Evolutionary conservation across 495 filamentous ascomycete genomes (phyloP).

Genomic region (Tuber borchii): DNA sequence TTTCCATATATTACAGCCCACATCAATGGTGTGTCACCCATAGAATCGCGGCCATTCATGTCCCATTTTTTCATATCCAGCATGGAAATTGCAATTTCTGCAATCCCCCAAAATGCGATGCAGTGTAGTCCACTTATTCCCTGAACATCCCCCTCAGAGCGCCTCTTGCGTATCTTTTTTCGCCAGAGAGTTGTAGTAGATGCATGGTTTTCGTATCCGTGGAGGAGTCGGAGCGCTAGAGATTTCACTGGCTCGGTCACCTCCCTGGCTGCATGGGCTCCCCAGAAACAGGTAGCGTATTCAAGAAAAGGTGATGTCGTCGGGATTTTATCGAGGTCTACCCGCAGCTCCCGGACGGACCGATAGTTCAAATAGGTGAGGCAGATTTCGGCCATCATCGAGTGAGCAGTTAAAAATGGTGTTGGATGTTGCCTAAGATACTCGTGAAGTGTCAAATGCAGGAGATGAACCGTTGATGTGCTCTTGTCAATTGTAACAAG

Average conservation of each 20-base stretch:
- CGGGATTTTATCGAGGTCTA: neutral
- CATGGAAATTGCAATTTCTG: too few relatives aligned
- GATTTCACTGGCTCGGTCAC: neutral
- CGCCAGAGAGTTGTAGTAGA: neutral
- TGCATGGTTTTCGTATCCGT: neutral
- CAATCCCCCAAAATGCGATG: neutral
- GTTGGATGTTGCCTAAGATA: neutral
- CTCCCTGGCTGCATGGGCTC: neutral
- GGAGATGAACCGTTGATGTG: neutral
- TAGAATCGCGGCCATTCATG: neutral
- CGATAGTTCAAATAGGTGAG: neutral
- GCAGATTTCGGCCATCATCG: neutral
- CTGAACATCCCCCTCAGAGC: neutral
- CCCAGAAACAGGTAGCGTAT: neutral
- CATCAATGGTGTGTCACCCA: neutral
- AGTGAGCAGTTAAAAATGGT: neutral
- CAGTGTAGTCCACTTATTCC: neutral
- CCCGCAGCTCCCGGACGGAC: neutral
- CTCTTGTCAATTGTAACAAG: neutral
- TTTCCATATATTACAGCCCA: neutral
- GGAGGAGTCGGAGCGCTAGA: neutral
- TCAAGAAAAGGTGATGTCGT: neutral
- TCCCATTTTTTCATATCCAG: neutral
- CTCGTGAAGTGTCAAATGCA: neutral
- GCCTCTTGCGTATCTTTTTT: neutral